phyloP scores from a whole-genome alignment of 2,329 filamentous ascomycete species.

The Esteya vermicola region DNA sequence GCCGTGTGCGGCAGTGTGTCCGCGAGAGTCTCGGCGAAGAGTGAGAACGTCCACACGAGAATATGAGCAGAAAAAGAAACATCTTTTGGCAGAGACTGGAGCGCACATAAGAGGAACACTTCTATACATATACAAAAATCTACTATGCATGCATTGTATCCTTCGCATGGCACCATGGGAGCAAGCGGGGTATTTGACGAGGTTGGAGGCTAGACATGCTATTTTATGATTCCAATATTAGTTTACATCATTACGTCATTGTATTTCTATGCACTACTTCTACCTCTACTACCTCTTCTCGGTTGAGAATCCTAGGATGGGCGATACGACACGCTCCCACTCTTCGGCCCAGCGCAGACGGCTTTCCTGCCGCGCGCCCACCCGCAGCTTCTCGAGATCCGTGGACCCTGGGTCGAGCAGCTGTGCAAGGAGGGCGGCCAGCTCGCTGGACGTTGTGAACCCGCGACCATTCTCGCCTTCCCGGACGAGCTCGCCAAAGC shows the following conservation, averaged over 20 bases:
- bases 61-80: not conserved
- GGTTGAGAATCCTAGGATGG: constrained; percentile 41
- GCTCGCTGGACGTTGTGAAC: constrained; percentile 56
- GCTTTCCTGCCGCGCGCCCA: constrained; percentile 62
- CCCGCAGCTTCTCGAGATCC: constrained; percentile 46
- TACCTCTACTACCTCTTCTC: not conserved
- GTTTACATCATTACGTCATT: no score
- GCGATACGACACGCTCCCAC: constrained; percentile 74
- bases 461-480: constrained; percentile 78
- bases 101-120: not conserved
- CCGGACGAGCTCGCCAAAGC: constrained; percentile 79
- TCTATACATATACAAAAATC: not conserved
- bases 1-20: constrained; percentile 62
- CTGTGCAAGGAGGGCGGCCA: constrained; percentile 47
- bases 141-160: no score
- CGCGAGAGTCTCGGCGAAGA: constrained; percentile 69
- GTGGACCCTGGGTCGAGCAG: constrained; percentile 35
- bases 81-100: no score
- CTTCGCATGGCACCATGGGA: no score
- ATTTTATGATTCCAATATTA: no score
- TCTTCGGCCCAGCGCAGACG: constrained; percentile 76
- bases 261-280: not conserved
- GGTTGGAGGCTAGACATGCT: no score
- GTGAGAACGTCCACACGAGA: no score
- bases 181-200: no score